A percentile compares a stretch with the other conserved stretches of the same genome.
phyloP scores from a whole-genome alignment of 176 grass and related monocot genomes.

The Tillandsia leiboldiana region DNA sequence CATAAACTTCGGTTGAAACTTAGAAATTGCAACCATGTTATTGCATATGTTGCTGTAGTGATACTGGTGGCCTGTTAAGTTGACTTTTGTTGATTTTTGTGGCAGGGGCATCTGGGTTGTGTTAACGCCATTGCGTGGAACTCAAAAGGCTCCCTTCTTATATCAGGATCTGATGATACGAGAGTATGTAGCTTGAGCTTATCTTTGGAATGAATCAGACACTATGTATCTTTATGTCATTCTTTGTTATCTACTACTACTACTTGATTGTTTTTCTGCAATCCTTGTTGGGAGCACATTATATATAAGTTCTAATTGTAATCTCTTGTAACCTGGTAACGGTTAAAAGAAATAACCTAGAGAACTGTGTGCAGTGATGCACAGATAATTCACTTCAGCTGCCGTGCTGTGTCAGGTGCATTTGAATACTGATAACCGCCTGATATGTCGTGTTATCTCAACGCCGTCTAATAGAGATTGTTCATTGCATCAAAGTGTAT shows the following conservation, averaged over 20 bases:
- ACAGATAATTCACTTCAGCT: too few relatives aligned
- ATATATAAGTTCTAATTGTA: too few relatives aligned
- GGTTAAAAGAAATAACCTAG: too few relatives aligned
- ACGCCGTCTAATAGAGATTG: too few relatives aligned
- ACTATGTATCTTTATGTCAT: slow-evolving; percentile 18
- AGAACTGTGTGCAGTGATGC: too few relatives aligned
- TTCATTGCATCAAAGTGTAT: too few relatives aligned
- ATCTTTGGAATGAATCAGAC: slow-evolving; percentile 8
- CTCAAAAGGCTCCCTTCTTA: slow-evolving; percentile 75
- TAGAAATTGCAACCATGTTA: background rate
- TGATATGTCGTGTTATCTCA: too few relatives aligned
- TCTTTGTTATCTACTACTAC: slow-evolving; percentile 1
- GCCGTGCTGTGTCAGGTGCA: too few relatives aligned
- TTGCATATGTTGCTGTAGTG: background rate
- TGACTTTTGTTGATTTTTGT: slow-evolving; percentile 11
- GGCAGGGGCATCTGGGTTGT: slow-evolving; percentile 72
- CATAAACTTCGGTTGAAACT: background rate
- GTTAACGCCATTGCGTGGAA: slow-evolving; percentile 96
- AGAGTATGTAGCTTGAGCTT: slow-evolving; percentile 44
- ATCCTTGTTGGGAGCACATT: too few relatives aligned
- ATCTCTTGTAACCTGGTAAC: too few relatives aligned
- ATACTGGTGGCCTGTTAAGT: background rate
- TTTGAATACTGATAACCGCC: too few relatives aligned
- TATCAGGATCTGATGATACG: slow-evolving; percentile 97
- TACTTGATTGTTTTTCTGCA: too few relatives aligned